Evolutionary conservation across 345 rosid species (phyloP).

Genomic region (Acer campestre): DNA sequence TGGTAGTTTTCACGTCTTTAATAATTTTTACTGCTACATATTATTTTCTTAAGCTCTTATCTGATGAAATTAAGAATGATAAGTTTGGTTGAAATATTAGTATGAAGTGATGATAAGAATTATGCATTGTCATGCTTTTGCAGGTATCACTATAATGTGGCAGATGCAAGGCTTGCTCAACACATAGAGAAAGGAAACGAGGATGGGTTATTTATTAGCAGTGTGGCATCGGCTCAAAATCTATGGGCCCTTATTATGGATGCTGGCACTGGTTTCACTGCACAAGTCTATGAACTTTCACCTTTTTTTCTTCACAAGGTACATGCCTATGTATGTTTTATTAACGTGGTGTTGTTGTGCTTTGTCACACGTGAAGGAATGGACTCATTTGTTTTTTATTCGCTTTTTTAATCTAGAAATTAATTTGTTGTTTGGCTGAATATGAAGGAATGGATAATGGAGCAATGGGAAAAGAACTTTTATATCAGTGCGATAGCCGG

Average conservation of each 20-base stretch:
- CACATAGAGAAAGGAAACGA: conserved; percentile 67
- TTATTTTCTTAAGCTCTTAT: neutral
- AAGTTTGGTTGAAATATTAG: neutral
- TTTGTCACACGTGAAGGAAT: conserved; percentile 55
- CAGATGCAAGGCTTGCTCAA: conserved; percentile 59
- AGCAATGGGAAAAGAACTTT: conserved; percentile 94
- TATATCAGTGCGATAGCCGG: conserved; percentile 92
- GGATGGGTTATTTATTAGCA: conserved; percentile 68
- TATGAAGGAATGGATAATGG: conserved; percentile 98
- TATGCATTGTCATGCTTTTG: conserved; percentile 9
- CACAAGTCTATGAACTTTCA: conserved; percentile 69
- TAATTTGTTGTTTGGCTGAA: conserved; percentile 14
- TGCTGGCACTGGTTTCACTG: conserved; percentile 60
- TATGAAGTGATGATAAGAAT: neutral
- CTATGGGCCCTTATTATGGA: conserved; percentile 83
- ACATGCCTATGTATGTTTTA: neutral
- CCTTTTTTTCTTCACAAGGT: conserved; percentile 67
- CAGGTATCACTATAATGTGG: conserved; percentile 80
- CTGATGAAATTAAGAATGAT: neutral
- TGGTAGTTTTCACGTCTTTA: neutral
- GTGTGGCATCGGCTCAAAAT: conserved; percentile 62
- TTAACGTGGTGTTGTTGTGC: neutral
- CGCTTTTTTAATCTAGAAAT: neutral
- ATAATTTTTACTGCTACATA: neutral
- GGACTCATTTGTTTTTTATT: conserved; percentile 42